A percentile compares a stretch with the other conserved stretches of the same genome.
These are phyloP conservation scores for Xanthoparmelia taractica DNA, from an alignment of 495 filamentous ascomycete genomes.

Conservation along the genomic window DNA sequence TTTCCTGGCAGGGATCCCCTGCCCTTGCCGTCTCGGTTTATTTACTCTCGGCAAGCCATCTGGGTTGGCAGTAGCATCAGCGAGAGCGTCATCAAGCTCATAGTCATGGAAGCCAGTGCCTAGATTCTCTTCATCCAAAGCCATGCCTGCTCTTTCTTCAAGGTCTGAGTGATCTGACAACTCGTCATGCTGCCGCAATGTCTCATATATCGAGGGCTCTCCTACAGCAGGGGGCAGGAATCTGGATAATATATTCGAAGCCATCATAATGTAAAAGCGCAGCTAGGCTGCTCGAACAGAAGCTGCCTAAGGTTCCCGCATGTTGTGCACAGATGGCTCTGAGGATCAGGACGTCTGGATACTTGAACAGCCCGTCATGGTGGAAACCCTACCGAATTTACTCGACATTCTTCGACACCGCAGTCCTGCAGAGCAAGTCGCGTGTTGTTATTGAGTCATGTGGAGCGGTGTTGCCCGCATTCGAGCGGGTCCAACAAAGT, in stretches of 20 bases:
- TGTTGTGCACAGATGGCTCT: constrained; percentile 13
- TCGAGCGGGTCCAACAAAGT: neutral
- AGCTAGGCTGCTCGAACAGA: neutral
- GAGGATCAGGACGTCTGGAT: constrained; percentile 9
- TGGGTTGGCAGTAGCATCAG: constrained; percentile 54
- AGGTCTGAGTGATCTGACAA: constrained; percentile 51
- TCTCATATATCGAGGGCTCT: constrained; percentile 64
- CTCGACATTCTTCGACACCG: neutral
- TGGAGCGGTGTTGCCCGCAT: neutral
- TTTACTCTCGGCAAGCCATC: constrained; percentile 18
- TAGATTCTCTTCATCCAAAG: constrained; percentile 61
- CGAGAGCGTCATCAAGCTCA: constrained; percentile 60
- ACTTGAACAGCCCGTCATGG: neutral
- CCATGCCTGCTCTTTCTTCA: constrained; percentile 61
- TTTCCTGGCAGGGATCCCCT: constrained; percentile 26
- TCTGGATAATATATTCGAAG: constrained; percentile 69
- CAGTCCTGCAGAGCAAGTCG: constrained; percentile 1
- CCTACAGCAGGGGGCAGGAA: constrained; percentile 55
- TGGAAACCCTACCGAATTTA: neutral
- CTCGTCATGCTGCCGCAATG: constrained; percentile 55
- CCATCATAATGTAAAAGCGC: constrained; percentile 47
- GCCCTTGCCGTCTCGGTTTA: neutral
- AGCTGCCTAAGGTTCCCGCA: constrained; percentile 12
- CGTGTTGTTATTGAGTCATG: neutral
- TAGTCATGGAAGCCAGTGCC: constrained; percentile 59